phyloP scores from a whole-genome alignment of 257 asterid genomes.

The Cynanchum wilfordii region DNA sequence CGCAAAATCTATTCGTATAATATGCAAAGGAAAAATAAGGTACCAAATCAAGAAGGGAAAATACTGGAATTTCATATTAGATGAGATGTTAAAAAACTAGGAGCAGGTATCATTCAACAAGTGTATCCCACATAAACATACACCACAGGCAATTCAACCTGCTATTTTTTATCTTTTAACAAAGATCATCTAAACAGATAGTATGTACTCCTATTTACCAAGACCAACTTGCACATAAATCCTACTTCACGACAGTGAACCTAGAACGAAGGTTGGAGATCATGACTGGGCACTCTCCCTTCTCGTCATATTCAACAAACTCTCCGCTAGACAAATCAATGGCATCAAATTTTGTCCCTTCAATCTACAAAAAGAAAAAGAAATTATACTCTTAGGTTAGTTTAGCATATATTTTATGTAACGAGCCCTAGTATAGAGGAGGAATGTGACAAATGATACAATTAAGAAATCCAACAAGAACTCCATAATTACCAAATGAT shows the following conservation, averaged over 20 bases:
- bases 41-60: background rate
- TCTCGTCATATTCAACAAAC: constrained; percentile 77
- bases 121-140: background rate
- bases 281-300: constrained; percentile 89
- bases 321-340: constrained; percentile 78
- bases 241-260: constrained; percentile 56
- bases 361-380: constrained; percentile 36
- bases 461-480: background rate
- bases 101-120: background rate
- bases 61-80: background rate
- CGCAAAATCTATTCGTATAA: background rate
- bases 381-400: background rate
- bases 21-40: background rate
- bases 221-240: background rate
- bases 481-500: no score
- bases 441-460: background rate
- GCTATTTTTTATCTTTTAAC: background rate
- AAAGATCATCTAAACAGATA: constrained; percentile 8
- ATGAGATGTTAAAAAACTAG: background rate
- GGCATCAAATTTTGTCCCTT: constrained; percentile 61
- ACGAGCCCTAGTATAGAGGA: background rate
- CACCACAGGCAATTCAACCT: background rate
- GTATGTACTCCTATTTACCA: constrained; percentile 11
- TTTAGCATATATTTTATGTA: background rate
- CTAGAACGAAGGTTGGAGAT: constrained; percentile 65